These are phyloP conservation scores for Coniella vitis DNA, from an alignment of 2,329 filamentous ascomycete genomes.

Conservation along the genomic window DNA sequence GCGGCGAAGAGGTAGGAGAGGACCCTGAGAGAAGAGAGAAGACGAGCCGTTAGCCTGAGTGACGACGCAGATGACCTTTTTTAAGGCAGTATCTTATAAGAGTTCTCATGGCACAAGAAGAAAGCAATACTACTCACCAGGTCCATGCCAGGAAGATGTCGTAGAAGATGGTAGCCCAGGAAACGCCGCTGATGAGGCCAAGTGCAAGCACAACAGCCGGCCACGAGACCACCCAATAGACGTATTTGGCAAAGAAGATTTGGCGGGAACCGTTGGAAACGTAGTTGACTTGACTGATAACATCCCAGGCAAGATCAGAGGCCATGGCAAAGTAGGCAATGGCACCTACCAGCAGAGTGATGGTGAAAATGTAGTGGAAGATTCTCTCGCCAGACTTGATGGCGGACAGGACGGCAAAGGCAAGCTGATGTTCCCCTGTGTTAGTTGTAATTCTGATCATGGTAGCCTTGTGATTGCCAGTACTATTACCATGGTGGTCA, in stretches of 20 bases:
- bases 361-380: constrained; percentile 50
- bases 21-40: constrained; percentile 24
- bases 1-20: constrained; percentile 43
- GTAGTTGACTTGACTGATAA: constrained; percentile 32
- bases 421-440: constrained; percentile 32
- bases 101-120: background rate
- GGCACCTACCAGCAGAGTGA: constrained; percentile 41
- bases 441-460: too few species aligned
- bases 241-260: constrained; percentile 50
- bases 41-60: constrained; percentile 16
- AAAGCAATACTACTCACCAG: constrained; percentile 25
- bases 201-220: constrained; percentile 38
- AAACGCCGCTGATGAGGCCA: constrained; percentile 43
- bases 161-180: constrained; percentile 50
- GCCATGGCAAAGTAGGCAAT: constrained; percentile 47
- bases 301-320: constrained; percentile 40
- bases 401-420: constrained; percentile 27
- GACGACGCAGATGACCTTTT: constrained; percentile 1
- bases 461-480: too few species aligned
- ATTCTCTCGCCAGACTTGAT: constrained; percentile 38
- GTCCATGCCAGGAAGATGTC: constrained; percentile 43
- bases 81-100: background rate
- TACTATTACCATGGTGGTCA: too few species aligned
- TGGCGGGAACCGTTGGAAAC: constrained; percentile 31
- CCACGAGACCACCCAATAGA: constrained; percentile 48